Base-by-base conservation (phyloP, 2,329 filamentous ascomycete genomes). In the Aureobasidium subglaciale region DNA sequence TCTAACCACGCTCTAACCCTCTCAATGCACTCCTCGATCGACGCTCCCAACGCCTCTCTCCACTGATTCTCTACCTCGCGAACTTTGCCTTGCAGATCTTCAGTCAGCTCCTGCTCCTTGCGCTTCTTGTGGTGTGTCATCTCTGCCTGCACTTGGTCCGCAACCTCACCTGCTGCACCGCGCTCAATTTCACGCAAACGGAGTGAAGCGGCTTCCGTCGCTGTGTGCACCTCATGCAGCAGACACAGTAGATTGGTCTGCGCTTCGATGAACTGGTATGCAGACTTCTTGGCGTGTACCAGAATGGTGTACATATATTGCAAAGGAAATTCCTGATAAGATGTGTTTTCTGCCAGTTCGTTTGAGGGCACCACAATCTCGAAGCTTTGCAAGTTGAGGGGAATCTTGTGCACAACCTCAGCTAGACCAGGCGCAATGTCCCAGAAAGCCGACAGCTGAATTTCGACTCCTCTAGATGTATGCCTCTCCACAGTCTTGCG, bases 241-340 rank as follows among this genome's bases (percentile, higher is more conserved):
- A 97, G 76, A 65, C 92, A 97, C 22, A 96, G 78, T 30, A 96
- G 76, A 66, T 96, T 96, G 27, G 84, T 92, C 74, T 97, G 92
- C 6, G 85, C 87, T 74, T 97, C 93, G 65, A 97, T 96, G 71
- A 96, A 97, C 69, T 97, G 93, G 66, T 96, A 95, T 8, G 90
- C 92, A 63, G 87, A 91, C 74, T 93, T 95, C 68, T 95, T 89
- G 0, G 90, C 87, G 65, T 97, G 92, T 5, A 85, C 81, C 8
- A 99, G 78, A 22, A 97, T 75, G 43, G 84, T 87, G 69, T 90
- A 93, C 0, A 99, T 79, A 68, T 99, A 97, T 71, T 96, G 90
- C 67, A 96, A 72, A 10, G 93, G 93, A 65, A 90, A 88, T 1
- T 82, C 75, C 60, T 81, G 79, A 68, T 96, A 97, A 16, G 79